Conservation (phyloP, 2,329 filamentous ascomycete genomes). For the Cercospora janseana region DNA sequence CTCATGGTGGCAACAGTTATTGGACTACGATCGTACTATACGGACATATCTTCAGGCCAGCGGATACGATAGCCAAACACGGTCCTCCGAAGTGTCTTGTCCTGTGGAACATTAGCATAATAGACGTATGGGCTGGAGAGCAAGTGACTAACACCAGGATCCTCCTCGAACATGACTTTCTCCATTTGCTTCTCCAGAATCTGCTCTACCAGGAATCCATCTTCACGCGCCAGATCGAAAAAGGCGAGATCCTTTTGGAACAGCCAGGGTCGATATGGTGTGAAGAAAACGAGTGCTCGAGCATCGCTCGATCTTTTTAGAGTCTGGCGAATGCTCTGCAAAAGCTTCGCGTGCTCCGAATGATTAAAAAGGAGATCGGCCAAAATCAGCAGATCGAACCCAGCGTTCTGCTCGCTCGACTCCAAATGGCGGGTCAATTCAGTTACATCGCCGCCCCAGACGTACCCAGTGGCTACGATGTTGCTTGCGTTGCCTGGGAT, state of each 20-base stretch:
- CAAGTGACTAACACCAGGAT: slow-evolving; percentile 64
- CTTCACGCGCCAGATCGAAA: slow-evolving; percentile 71
- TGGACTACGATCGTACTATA: neutral
- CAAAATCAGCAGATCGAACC: slow-evolving; percentile 79
- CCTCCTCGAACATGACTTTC: slow-evolving; percentile 82
- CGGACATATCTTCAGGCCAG: slow-evolving; percentile 50
- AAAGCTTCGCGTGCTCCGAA: slow-evolving; percentile 75
- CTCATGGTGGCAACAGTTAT: too few species aligned
- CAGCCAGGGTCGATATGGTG: slow-evolving; percentile 89
- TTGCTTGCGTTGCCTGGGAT: slow-evolving; percentile 37
- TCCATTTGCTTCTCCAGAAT: slow-evolving; percentile 80
- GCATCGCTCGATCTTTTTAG: slow-evolving; percentile 57
- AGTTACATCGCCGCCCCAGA: slow-evolving; percentile 71
- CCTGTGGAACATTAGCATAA: slow-evolving; percentile 43
- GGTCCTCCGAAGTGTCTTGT: slow-evolving; percentile 75
- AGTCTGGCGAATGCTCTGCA: slow-evolving; percentile 68
- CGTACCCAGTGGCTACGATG: slow-evolving; percentile 61
- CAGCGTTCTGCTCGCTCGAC: slow-evolving; percentile 34
- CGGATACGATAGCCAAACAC: slow-evolving; percentile 74
- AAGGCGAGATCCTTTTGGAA: slow-evolving; percentile 80
- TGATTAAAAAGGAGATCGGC: slow-evolving; percentile 91
- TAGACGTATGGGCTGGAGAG: neutral
- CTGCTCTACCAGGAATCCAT: slow-evolving; percentile 74
- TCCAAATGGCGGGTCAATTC: slow-evolving; percentile 60
- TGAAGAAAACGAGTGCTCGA: slow-evolving; percentile 84